These are phyloP conservation scores for Ustulina deusta DNA, from an alignment of 2,329 filamentous ascomycete genomes.

Conservation along the genomic window DNA sequence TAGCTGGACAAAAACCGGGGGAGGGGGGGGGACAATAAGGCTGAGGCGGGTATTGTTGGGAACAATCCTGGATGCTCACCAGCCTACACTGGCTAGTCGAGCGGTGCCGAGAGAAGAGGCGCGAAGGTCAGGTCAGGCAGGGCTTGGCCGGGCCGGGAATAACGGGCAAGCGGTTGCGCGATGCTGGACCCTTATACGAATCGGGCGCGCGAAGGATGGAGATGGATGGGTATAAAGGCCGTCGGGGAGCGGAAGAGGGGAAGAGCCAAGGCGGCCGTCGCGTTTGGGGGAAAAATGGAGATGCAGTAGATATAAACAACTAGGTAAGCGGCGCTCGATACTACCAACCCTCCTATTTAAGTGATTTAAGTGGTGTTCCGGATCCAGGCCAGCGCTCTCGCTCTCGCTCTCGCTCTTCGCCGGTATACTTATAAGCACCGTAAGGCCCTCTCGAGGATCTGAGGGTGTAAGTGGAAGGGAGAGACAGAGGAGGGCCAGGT, in stretches of 20 bases:
- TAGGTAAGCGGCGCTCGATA: slow-evolving; percentile 13
- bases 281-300: slow-evolving; percentile 40
- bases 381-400: no score
- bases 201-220: slow-evolving; percentile 46
- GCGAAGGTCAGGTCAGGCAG: slow-evolving; percentile 17
- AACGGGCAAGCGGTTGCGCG: slow-evolving; percentile 38
- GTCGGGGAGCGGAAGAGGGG: slow-evolving; percentile 40
- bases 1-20: background rate
- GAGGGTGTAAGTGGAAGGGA: background rate
- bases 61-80: slow-evolving; percentile 8
- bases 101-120: slow-evolving; percentile 21
- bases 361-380: no score
- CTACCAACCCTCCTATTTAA: no score
- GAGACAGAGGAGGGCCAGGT: slow-evolving; percentile 15
- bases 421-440: no score
- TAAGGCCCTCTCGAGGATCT: slow-evolving; percentile 12
- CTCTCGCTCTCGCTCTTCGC: background rate
- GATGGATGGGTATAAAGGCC: slow-evolving; percentile 45
- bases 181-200: slow-evolving; percentile 44
- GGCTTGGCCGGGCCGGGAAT: slow-evolving; percentile 37
- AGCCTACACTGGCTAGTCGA: slow-evolving; percentile 27
- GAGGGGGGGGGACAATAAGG: slow-evolving; percentile 8
- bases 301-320: slow-evolving; percentile 23
- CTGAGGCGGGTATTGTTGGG: slow-evolving; percentile 17
- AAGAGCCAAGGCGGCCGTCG: slow-evolving; percentile 42